Conservation (phyloP, 2,329 filamentous ascomycete species). For the Aspergillus sp. region DNA sequence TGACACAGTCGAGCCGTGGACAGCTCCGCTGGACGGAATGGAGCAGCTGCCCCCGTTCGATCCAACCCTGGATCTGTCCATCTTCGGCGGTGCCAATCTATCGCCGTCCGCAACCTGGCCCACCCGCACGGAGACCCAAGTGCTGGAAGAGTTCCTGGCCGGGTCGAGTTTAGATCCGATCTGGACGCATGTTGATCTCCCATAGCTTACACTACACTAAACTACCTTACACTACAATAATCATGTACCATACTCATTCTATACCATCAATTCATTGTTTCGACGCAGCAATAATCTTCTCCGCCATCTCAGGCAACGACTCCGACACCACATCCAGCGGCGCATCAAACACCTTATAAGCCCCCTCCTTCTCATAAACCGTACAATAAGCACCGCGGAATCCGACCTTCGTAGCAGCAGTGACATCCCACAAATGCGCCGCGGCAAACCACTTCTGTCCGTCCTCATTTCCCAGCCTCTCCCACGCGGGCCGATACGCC, state of each 20-base stretch:
- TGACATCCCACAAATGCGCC: slow-evolving; percentile 63
- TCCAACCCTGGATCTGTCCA: slow-evolving; percentile 15
- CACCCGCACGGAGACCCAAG: slow-evolving; percentile 22
- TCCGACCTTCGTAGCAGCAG: slow-evolving; percentile 53
- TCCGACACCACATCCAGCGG: slow-evolving; percentile 55
- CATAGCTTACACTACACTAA: neutral
- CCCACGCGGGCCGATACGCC: slow-evolving; percentile 50
- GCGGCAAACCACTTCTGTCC: slow-evolving; percentile 58
- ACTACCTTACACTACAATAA: neutral
- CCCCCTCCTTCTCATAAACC: slow-evolving; percentile 55
- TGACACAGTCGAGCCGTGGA: neutral
- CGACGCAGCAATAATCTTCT: slow-evolving; percentile 24
- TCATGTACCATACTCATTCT: neutral
- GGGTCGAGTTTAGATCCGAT: neutral
- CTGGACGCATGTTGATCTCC: neutral
- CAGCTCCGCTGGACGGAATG: neutral
- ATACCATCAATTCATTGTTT: neutral
- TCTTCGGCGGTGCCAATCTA: slow-evolving; percentile 16
- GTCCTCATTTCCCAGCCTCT: slow-evolving; percentile 39
- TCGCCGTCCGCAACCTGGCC: slow-evolving; percentile 19
- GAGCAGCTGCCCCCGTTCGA: slow-evolving; percentile 15
- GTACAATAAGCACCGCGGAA: slow-evolving; percentile 58
- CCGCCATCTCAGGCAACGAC: slow-evolving; percentile 52
- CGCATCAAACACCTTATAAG: slow-evolving; percentile 51
- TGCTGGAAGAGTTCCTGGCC: slow-evolving; percentile 24